Conservation (phyloP, 768 basidiomycete species). For the Crassisporium funariophilum region DNA sequence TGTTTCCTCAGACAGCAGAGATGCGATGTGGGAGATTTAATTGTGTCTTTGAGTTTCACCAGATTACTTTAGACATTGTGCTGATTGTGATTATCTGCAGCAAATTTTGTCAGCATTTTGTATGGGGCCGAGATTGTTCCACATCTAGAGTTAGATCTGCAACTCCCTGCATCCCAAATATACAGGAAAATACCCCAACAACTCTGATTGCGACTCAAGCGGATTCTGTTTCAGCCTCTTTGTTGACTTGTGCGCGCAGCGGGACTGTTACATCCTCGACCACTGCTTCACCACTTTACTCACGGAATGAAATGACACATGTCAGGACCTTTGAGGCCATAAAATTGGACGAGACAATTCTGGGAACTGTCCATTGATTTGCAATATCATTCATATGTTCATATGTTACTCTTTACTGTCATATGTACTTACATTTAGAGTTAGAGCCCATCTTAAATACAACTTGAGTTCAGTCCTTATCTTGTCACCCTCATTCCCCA, state of each 20-base stretch:
- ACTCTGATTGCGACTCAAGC: constrained; percentile 2
- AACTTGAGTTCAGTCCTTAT: no score
- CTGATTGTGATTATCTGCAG: constrained; percentile 16
- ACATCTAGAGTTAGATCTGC: constrained; percentile 7
- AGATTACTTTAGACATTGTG: no score
- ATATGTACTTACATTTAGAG: not conserved
- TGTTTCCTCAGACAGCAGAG: constrained; percentile 27
- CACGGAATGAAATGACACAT: constrained; percentile 46
- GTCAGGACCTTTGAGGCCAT: constrained; percentile 55
- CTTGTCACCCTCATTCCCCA: no score
- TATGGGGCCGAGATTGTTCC: constrained; percentile 15
- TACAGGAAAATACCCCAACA: constrained; percentile 9
- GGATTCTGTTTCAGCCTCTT: not conserved
- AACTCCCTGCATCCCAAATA: constrained; percentile 6
- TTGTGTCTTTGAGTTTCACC: constrained; percentile 21
- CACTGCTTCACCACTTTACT: constrained; percentile 22
- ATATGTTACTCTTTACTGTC: not conserved
- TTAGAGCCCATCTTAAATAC: no score
- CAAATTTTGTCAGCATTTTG: constrained; percentile 28
- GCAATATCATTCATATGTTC: constrained; percentile 1
- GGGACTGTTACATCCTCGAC: constrained; percentile 1
- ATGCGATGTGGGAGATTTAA: constrained; percentile 34
- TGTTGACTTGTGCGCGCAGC: not conserved
- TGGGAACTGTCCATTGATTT: constrained; percentile 13
- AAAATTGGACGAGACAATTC: constrained; percentile 37